Conservation (phyloP, 441 rosid species). For the Croton laevigatus region DNA sequence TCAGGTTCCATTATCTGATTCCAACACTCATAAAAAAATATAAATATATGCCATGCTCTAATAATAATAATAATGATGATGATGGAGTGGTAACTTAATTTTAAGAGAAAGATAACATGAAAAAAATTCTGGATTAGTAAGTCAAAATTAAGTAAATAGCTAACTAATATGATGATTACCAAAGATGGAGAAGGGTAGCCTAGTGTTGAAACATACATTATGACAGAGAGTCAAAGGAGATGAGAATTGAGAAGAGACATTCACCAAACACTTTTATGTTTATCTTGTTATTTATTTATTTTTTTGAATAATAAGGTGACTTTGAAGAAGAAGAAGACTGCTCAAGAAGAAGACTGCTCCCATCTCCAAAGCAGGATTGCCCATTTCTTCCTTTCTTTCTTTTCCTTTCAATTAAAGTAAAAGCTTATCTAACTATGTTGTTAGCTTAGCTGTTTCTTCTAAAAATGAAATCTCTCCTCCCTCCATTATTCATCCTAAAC, state of each 20-base stretch:
- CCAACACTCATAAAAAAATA: no score
- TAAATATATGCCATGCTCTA: no score
- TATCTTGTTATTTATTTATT: conserved; percentile 18
- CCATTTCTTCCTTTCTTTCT: no score
- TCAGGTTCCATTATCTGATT: no score
- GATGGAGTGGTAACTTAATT: no score
- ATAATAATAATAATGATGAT: no score
- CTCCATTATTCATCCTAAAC: no score
- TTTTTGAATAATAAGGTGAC: conserved; percentile 11
- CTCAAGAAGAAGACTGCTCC: not conserved
- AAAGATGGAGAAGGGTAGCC: conserved; percentile 15
- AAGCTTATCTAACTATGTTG: not conserved
- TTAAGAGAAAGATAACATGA: no score
- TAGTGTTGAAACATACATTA: conserved; percentile 14
- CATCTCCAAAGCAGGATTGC: conserved; percentile 4
- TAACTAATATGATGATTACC: not conserved
- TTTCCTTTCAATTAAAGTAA: not conserved
- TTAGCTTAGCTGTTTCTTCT: not conserved
- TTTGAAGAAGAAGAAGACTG: not conserved
- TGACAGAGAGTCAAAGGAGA: no score
- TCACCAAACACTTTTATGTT: not conserved
- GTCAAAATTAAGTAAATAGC: conserved; percentile 17
- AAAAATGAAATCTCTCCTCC: no score
- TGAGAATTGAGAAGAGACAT: no score
- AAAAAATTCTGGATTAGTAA: no score